Conservation (phyloP, 1,139 yeast genomes). For the Suzukiozyma palmioleophila region DNA sequence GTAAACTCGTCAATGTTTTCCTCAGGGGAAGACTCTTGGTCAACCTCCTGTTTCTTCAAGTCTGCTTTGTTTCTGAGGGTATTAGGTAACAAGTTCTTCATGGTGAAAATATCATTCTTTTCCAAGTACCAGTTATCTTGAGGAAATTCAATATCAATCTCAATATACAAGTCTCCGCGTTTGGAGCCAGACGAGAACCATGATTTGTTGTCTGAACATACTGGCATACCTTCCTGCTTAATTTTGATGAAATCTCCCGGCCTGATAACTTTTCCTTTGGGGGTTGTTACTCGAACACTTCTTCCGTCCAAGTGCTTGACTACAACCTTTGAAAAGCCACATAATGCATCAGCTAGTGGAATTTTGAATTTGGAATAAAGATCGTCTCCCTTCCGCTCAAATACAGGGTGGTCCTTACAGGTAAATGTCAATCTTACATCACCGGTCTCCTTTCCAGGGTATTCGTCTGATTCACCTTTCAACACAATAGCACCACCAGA, state of each 20-base stretch:
- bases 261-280: constrained; percentile 71
- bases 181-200: constrained; percentile 30
- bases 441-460: constrained; percentile 71
- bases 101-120: constrained; percentile 50
- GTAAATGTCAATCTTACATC: constrained; percentile 64
- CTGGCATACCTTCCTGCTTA: constrained; percentile 84
- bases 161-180: constrained; percentile 73
- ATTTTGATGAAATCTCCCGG: constrained; percentile 74
- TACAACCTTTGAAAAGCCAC: constrained; percentile 70
- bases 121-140: constrained; percentile 76
- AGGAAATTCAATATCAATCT: constrained; percentile 76
- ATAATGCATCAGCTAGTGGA: constrained; percentile 73
- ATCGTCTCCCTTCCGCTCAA: constrained; percentile 61
- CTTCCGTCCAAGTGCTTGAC: constrained; percentile 83
- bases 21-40: constrained; percentile 23
- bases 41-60: constrained; percentile 21
- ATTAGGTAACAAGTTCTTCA: constrained; percentile 54
- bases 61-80: constrained; percentile 22
- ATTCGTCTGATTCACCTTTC: constrained; percentile 74
- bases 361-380: constrained; percentile 57
- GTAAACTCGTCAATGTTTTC: constrained; percentile 40
- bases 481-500: constrained; percentile 60
- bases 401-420: constrained; percentile 42
- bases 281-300: constrained; percentile 57
- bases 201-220: constrained; percentile 27